Evolutionary conservation across 108 stramenopile species (phyloP).

Genomic region (Fistulifera solaris): DNA sequence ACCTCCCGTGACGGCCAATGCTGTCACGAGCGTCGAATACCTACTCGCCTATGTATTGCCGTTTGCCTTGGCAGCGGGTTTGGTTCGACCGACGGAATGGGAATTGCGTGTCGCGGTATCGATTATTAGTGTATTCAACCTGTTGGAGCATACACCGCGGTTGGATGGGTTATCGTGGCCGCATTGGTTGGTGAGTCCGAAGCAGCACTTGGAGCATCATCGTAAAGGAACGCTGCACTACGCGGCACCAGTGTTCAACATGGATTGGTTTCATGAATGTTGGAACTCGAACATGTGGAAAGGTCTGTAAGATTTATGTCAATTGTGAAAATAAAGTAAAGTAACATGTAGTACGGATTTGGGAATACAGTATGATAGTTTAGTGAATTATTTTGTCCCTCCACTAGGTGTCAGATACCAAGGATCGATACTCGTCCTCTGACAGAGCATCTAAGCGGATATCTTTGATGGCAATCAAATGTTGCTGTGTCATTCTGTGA

Average conservation of each 20-base stretch:
- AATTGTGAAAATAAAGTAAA: neutral
- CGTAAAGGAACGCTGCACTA: conserved; percentile 21
- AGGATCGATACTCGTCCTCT: no score
- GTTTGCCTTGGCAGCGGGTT: conserved; percentile 11
- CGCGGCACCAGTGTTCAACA: conserved; percentile 27
- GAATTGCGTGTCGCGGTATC: neutral
- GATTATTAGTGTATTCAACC: conserved; percentile 12
- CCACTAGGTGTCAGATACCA: no score
- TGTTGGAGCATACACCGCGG: conserved; percentile 30
- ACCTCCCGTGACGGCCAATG: conserved; percentile 23
- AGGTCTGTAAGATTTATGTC: neutral
- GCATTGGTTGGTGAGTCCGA: conserved; percentile 17
- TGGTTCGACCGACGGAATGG: conserved; percentile 3
- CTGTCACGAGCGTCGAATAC: conserved; percentile 23
- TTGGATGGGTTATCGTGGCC: conserved; percentile 17
- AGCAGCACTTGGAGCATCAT: conserved; percentile 34
- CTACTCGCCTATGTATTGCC: conserved; percentile 24
- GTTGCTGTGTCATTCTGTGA: no score
- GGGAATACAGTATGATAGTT: no score
- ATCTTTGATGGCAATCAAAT: no score
- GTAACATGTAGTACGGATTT: no score
- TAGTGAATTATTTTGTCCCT: no score
- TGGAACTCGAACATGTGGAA: neutral
- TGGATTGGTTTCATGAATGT: conserved; percentile 17
- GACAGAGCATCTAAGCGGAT: no score